Conservation (phyloP, 805 yeast genomes). For the Trichomonascus vanleenenianus region DNA sequence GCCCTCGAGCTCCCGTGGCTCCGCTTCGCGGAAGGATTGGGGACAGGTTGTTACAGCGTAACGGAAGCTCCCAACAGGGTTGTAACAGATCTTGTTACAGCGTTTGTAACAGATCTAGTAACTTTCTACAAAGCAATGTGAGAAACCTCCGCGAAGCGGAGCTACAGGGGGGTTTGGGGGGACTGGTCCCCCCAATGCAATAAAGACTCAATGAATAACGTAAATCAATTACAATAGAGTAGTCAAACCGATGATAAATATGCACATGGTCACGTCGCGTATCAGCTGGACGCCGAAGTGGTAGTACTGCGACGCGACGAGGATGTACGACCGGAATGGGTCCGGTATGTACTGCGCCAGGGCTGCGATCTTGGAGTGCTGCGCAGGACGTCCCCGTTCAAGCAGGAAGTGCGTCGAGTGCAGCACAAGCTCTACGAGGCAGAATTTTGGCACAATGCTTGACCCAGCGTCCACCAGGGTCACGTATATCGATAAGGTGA, state of each 20-base stretch:
- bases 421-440: conserved; percentile 19
- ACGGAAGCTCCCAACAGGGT: too few species aligned
- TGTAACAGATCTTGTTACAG: too few species aligned
- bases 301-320: conserved; percentile 14
- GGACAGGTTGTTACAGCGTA: too few species aligned
- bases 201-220: too few species aligned
- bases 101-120: too few species aligned
- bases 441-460: conserved; percentile 15
- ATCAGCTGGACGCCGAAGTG: conserved; percentile 12
- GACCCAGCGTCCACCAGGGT: conserved; percentile 6
- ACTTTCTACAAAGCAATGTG: too few species aligned
- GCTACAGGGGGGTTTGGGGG: too few species aligned
- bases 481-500: conserved; percentile 18
- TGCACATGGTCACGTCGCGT: conserved; percentile 21
- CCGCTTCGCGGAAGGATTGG: too few species aligned
- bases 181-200: too few species aligned
- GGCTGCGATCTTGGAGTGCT: conserved; percentile 18
- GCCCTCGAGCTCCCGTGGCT: too few species aligned
- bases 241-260: conserved; percentile 23
- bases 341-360: conserved; percentile 24
- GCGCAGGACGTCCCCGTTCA: conserved; percentile 20
- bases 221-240: conserved; percentile 1
- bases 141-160: too few species aligned
- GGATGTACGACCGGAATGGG: conserved; percentile 20
- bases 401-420: conserved; percentile 18